phyloP scores from a whole-genome alignment of 2,329 filamentous ascomycete species.

The Talaromyces sp. region DNA sequence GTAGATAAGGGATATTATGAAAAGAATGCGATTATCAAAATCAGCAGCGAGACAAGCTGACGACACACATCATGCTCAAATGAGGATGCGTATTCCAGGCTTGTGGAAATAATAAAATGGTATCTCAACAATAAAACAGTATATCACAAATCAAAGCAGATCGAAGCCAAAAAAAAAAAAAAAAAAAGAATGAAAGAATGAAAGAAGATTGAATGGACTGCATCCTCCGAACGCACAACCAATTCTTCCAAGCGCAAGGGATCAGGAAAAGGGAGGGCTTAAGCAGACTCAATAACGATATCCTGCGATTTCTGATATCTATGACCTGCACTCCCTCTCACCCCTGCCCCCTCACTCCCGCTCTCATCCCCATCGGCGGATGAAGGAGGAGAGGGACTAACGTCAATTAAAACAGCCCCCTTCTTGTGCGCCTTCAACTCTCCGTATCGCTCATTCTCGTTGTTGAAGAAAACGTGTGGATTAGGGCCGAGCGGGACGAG shows the following conservation, averaged over 20 bases:
- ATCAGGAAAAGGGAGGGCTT: neutral
- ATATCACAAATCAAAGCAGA: neutral
- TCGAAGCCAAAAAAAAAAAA: neutral
- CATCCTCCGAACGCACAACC: neutral
- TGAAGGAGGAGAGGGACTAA: constrained; percentile 9
- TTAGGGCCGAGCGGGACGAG: constrained; percentile 31
- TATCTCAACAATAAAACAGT: constrained; percentile 13
- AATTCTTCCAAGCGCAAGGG: neutral
- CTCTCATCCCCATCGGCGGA: neutral
- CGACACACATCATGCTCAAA: neutral
- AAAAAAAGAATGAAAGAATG: neutral
- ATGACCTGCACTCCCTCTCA: constrained; percentile 23
- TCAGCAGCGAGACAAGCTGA: neutral
- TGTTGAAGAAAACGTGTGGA: constrained; percentile 22
- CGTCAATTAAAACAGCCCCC: constrained; percentile 30
- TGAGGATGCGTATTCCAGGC: neutral
- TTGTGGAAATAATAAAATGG: neutral
- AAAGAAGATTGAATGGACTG: neutral
- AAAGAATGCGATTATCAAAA: neutral
- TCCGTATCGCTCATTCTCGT: constrained; percentile 24
- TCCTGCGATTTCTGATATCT: constrained; percentile 33
- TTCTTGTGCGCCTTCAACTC: constrained; percentile 27
- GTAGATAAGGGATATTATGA: neutral
- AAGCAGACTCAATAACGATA: constrained; percentile 30
- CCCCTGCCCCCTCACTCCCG: neutral